Base-by-base conservation (phyloP, 805 yeast genomes). In the Cyberlindnera galapagoensis region DNA sequence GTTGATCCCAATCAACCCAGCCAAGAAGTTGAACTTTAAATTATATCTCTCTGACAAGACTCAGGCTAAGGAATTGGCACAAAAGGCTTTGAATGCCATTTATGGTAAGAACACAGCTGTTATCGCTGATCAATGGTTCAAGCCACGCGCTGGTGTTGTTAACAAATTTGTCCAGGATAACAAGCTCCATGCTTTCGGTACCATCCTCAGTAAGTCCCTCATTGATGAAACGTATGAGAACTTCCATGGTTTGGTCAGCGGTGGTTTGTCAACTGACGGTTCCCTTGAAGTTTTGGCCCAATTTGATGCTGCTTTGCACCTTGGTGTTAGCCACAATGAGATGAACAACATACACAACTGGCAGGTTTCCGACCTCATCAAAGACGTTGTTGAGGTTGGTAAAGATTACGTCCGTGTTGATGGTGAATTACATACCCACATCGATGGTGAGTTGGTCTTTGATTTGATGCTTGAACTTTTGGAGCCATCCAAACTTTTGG, bases 221-320 rank as follows among this genome's bases (percentile, higher is more conserved):
- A 6, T 47, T 18, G 44, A 69, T 70, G 58, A 79, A 71, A 23
- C 23, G 3, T 42, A 79, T 51, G 56, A 60, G 69, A 11, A 67
- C 78, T 12, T 60, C 65, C 40, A 72, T 69, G 95, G 95, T 22
- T 71, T 70, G 15, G 84, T 78, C 53, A 71, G 65, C 42, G 95
- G 94, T 23, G 54, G 51, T 14, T 64, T 68, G 30, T 71, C 82
- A 4, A 54, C 59, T 12, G 52, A 53, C 7, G 67, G 69, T 7
- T 68, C 76, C 9, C 52, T 59, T 18, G 54, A 62, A 18, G 66
- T 59, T 36, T 70, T 67, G 30, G 60, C 68, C 18, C 41, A 65
- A 5, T 66, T 83, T 20, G 96, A 87, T 49, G 59, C 81, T 27
- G 63, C 85, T 10, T 43, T 87, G 23, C 74, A 75, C 46, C 56